Conservation (phyloP, 306 rosid species). For the Cicer pinnatifidum region DNA sequence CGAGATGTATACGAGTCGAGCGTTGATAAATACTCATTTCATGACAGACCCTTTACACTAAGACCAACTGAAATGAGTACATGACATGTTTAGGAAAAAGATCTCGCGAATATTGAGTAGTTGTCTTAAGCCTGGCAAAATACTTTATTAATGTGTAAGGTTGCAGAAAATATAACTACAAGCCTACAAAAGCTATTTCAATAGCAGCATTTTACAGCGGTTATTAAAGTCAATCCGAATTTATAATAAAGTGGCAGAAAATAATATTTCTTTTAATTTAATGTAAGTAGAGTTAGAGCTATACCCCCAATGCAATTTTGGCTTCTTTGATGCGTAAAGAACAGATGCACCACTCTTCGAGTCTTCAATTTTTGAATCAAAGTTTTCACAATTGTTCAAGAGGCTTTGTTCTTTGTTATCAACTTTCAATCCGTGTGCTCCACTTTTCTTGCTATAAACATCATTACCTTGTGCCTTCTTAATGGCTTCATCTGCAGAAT, state of each 20-base stretch:
- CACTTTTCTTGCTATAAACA: slow-evolving; percentile 30
- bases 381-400: slow-evolving; percentile 29
- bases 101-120: neutral
- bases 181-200: neutral
- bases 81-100: neutral
- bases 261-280: neutral
- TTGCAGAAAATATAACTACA: neutral
- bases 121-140: neutral
- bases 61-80: neutral
- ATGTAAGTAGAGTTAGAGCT: slow-evolving; percentile 18
- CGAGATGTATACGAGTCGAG: neutral
- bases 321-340: slow-evolving; percentile 51
- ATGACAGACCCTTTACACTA: neutral
- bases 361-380: slow-evolving; percentile 39
- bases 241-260: neutral
- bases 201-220: neutral
- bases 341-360: slow-evolving; percentile 37
- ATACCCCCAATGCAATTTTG: slow-evolving; percentile 87
- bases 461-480: slow-evolving; percentile 42
- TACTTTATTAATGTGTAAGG: neutral
- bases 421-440: slow-evolving; percentile 43
- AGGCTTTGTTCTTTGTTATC: slow-evolving; percentile 41
- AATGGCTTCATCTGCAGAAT: slow-evolving; percentile 43
- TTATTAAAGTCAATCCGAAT: neutral
- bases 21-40: neutral